A percentile compares a stretch with the other conserved stretches of the same genome.
These are phyloP conservation scores for Scenedesmus sp. DNA, from an alignment of 163 green algal species.

Conservation along the genomic window DNA sequence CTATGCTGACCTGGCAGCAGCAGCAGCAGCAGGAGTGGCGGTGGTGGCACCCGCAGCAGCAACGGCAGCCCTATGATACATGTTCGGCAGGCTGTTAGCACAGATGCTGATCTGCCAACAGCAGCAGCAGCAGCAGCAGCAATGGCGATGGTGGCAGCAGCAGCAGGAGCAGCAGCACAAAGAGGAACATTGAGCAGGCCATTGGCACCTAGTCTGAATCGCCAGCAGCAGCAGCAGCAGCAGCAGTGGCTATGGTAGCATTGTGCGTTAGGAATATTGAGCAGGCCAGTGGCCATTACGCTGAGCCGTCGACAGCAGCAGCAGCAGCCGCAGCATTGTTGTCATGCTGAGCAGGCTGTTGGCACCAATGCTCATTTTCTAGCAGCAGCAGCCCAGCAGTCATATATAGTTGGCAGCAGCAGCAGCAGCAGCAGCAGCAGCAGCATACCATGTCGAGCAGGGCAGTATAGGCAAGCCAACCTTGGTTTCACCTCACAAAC, in stretches of 20 bases:
- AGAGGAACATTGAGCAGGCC: slow-evolving; percentile 78
- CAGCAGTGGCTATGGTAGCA: slow-evolving; percentile 31
- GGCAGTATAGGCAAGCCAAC: background rate
- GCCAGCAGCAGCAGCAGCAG: background rate
- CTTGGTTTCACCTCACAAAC: too few species aligned
- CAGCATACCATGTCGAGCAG: background rate
- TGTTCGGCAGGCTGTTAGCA: background rate
- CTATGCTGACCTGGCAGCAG: slow-evolving; percentile 75
- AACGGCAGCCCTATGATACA: slow-evolving; percentile 12
- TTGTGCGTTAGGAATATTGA: background rate
- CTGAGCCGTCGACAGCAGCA: slow-evolving; percentile 41
- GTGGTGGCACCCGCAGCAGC: background rate
- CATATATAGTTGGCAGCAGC: background rate
- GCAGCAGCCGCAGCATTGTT: background rate
- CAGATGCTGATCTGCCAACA: background rate
- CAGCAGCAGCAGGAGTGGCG: background rate
- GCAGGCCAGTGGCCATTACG: background rate
- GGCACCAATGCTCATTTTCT: slow-evolving; percentile 77
- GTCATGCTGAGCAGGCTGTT: slow-evolving; percentile 35
- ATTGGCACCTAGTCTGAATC: slow-evolving; percentile 68
- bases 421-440: background rate
- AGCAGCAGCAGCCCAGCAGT: background rate
- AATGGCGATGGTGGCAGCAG: slow-evolving; percentile 66
- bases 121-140: slow-evolving; percentile 90
- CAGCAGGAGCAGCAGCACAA: background rate